Percentiles rank a stretch among this genome's conserved stretches.
Conservation (phyloP, 306 rosid genomes). For the Acmispon strigosus region DNA sequence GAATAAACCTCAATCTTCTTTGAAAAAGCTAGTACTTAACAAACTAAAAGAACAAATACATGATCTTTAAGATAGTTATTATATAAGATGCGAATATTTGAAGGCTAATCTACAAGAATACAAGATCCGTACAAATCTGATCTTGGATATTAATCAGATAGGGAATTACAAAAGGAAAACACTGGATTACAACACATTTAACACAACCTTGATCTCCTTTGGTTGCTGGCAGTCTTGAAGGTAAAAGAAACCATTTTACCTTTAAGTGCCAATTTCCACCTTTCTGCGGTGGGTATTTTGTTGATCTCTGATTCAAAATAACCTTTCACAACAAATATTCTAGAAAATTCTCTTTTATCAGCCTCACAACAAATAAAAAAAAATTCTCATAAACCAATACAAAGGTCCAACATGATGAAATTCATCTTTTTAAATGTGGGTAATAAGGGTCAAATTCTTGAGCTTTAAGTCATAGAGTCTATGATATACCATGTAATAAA, state of each 20-base stretch:
- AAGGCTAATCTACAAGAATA: background rate
- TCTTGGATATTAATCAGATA: background rate
- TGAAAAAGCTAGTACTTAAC: background rate
- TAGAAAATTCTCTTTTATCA: background rate
- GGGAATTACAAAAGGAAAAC: background rate
- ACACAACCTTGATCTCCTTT: constrained; percentile 2
- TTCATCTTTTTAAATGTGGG: no score
- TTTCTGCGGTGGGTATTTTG: background rate
- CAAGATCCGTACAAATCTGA: constrained; percentile 1
- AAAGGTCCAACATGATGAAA: no score
- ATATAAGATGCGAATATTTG: background rate
- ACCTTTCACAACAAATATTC: background rate
- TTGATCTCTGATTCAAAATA: background rate
- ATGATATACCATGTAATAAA: no score
- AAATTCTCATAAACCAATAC: no score
- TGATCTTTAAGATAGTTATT: constrained; percentile 12
- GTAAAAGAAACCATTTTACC: background rate
- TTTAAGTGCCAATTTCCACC: background rate
- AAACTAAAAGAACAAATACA: background rate
- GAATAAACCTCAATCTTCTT: constrained; percentile 9
- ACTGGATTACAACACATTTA: background rate
- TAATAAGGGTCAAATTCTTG: no score
- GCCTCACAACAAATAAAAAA: background rate
- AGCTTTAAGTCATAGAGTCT: no score
- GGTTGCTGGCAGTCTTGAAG: background rate